A percentile compares a stretch with the other conserved stretches of the same genome.
These are phyloP conservation scores for Dysphania ambrosioides DNA, from an alignment of 148 eudicot genomes.

Conservation along the genomic window DNA sequence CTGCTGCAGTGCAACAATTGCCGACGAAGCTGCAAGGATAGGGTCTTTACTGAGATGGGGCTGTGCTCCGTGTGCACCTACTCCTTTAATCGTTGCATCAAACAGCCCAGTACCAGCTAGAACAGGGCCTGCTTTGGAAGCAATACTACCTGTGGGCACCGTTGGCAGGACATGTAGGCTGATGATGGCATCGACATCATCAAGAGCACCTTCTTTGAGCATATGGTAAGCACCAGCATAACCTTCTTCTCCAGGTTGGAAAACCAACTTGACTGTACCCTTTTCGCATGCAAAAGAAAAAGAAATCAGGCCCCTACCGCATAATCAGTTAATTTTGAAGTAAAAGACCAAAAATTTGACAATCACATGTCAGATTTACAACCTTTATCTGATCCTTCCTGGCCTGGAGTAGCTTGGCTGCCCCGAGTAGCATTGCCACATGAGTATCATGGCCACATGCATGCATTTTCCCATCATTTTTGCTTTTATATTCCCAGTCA, in stretches of 20 bases:
- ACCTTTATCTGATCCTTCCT: slow-evolving; percentile 52
- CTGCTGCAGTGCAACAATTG: slow-evolving; percentile 56
- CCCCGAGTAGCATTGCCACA: slow-evolving; percentile 69
- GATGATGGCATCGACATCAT: slow-evolving; percentile 49
- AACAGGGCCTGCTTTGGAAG: slow-evolving; percentile 50
- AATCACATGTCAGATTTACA: neutral
- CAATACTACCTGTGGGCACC: slow-evolving; percentile 45
- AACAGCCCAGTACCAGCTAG: slow-evolving; percentile 64
- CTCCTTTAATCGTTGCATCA: slow-evolving; percentile 44
- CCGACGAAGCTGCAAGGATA: slow-evolving; percentile 48
- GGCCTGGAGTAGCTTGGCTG: slow-evolving; percentile 57
- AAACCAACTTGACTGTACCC: slow-evolving; percentile 73
- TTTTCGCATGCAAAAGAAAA: slow-evolving; percentile 16
- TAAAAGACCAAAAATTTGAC: neutral
- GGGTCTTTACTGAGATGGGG: slow-evolving; percentile 66
- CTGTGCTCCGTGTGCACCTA: slow-evolving; percentile 63
- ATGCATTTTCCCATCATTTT: slow-evolving; percentile 65
- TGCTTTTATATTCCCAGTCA: slow-evolving; percentile 66
- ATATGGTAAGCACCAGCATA: slow-evolving; percentile 59
- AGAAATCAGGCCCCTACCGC: neutral
- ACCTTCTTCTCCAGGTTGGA: slow-evolving; percentile 87
- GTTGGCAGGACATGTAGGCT: slow-evolving; percentile 51
- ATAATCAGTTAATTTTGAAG: neutral
- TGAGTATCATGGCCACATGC: slow-evolving; percentile 81
- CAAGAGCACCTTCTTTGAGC: slow-evolving; percentile 53